Evolutionary conservation across 305 asterid species (phyloP), one percentile per base, ranked within the genome.

Genomic region (Fraxinus albicans): DNA sequence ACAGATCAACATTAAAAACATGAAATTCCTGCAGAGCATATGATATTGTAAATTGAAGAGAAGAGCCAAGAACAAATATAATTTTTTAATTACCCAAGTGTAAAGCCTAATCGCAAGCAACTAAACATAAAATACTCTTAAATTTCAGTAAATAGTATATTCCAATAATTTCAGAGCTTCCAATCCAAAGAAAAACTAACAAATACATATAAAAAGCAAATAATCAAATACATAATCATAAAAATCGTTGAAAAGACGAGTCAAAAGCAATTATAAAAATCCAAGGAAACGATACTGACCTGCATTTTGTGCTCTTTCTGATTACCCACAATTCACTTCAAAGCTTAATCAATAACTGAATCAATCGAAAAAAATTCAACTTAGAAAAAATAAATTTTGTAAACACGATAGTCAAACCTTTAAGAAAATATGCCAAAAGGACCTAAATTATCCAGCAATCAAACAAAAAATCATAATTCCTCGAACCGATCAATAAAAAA

Each of bases 201-300:
- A 55, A 67, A 7, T 9, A 58, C 5, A 21, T 0, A 5, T 17
- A 17, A 36, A 65, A 38, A 53, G n/a, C 4, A 53, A 81, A 80
- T 50, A 47, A 13, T 47, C 58, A 13, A 47, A 60, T n/a, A 60
- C 10, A 19, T 60, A 60, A 60, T 60, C 31, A 19, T 10, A 60
- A 58, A 42, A 6, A 19, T 60, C 70, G 70, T 60, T 21, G 19
- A 42, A 42, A 42, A 42, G 50, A 9, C 15, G 50, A 0, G 40
- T 13, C 2, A 82, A 80, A 23, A 10, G 4, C 21, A 27, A 53
- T 82, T 74, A 25, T 2, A 42, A 47, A 38, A 33, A 34, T 23
- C n/a, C 33, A 80, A 70, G 23, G 40, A 36, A 65, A 83, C 47
- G 76, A 65, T 3, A 81, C 88, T 50, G 72, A 88, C 90, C 89